Evolutionary conservation across 179 eudicot genomes (phyloP).

Genomic region (Beta lomatogona): DNA sequence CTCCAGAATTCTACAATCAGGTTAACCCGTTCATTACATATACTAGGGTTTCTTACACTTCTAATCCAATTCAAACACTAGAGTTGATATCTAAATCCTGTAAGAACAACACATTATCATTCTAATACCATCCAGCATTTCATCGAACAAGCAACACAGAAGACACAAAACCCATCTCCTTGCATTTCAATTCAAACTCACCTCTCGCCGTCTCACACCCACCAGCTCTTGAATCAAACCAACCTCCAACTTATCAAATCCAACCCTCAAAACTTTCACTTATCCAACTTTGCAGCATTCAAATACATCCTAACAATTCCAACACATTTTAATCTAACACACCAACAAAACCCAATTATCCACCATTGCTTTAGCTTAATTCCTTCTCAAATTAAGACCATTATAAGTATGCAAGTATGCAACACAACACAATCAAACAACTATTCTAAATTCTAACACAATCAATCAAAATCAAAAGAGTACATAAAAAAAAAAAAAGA

Average conservation of each 20-base stretch:
- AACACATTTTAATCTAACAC: too few species aligned
- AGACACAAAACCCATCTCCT: neutral
- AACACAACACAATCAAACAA: neutral
- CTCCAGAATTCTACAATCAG: neutral
- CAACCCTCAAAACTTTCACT: neutral
- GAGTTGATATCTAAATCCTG: neutral
- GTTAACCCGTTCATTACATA: neutral
- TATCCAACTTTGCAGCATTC: neutral
- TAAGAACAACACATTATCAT: neutral
- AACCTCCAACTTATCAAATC: constrained; percentile 2
- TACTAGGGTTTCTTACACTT: neutral
- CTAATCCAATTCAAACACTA: neutral
- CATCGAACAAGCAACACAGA: constrained; percentile 3
- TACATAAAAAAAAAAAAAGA: neutral
- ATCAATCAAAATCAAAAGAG: neutral
- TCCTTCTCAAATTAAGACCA: too few species aligned
- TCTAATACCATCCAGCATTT: neutral
- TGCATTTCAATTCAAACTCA: neutral
- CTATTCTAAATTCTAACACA: neutral
- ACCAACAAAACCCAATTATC: too few species aligned
- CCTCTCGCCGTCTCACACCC: neutral
- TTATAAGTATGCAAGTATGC: too few species aligned
- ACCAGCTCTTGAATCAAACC: neutral
- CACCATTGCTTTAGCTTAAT: too few species aligned
- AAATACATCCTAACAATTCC: neutral